phyloP scores from a whole-genome alignment of 352 stramenopile species.

The Globisporangium recalcitrans region DNA sequence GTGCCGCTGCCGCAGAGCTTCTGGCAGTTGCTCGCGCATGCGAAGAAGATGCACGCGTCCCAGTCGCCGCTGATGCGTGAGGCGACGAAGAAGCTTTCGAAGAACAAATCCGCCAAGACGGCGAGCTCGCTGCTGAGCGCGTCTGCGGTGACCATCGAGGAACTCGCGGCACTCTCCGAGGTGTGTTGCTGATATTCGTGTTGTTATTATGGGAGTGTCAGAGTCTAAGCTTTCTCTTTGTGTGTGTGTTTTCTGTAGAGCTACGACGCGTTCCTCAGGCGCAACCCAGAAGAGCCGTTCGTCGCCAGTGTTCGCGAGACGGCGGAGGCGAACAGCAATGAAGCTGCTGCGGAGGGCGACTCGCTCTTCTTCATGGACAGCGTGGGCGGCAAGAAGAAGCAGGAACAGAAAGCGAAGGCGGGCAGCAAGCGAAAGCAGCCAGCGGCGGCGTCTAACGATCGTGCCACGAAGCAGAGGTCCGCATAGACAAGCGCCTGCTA shows the following conservation, averaged over 20 bases:
- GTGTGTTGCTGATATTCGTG: constrained; percentile 19
- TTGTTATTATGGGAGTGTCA: background rate
- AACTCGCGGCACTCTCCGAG: constrained; percentile 38
- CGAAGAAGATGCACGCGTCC: constrained; percentile 27
- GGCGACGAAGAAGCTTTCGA: constrained; percentile 28
- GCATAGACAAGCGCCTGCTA: background rate
- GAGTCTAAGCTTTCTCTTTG: background rate
- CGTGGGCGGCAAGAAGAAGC: constrained; percentile 37
- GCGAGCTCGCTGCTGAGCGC: constrained; percentile 45
- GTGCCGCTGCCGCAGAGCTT: constrained; percentile 44
- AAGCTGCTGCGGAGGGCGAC: constrained; percentile 7
- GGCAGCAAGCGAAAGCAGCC: constrained; percentile 13
- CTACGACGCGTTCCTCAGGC: constrained; percentile 36
- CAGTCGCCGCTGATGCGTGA: constrained; percentile 18
- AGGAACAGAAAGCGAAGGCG: constrained; percentile 17
- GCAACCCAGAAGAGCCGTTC: constrained; percentile 20
- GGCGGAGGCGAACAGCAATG: background rate
- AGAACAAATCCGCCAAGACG: constrained; percentile 31
- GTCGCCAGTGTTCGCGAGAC: constrained; percentile 10
- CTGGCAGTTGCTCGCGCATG: constrained; percentile 36
- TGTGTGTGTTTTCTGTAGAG: constrained; percentile 22
- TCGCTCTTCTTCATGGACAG: constrained; percentile 61
- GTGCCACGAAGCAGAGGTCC: background rate
- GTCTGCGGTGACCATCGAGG: constrained; percentile 30
- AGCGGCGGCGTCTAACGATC: constrained; percentile 4